Conservation (phyloP, 2,329 filamentous ascomycete species). For the Aspergillus calidoustus region DNA sequence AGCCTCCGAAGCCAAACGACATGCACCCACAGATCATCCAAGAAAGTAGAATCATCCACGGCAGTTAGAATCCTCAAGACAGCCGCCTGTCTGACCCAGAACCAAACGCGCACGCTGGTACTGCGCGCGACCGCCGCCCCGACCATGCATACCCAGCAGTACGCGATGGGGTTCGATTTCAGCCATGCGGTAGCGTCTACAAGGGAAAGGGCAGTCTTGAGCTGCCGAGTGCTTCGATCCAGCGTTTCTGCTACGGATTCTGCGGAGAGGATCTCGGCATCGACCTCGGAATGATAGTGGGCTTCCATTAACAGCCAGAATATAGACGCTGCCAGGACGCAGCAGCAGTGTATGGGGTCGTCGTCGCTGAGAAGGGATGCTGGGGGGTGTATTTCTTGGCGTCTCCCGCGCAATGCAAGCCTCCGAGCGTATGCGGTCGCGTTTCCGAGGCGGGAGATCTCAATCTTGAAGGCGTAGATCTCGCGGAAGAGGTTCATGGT, state of each 20-base stretch:
- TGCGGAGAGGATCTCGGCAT: not conserved
- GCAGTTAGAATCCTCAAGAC: not conserved
- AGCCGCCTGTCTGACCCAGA: not conserved
- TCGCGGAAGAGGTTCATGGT: not conserved
- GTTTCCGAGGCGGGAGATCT: not conserved
- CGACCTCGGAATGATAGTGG: too few species aligned
- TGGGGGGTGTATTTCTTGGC: not conserved
- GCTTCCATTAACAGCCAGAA: not conserved
- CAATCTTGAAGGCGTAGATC: not conserved
- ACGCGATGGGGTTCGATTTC: not conserved
- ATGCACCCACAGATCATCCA: slow-evolving; percentile 2
- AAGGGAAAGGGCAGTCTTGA: not conserved
- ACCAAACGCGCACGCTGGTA: not conserved
- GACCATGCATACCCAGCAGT: not conserved
- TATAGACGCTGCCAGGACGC: not conserved
- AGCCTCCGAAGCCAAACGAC: not conserved
- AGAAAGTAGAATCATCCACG: not conserved
- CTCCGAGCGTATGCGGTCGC: not conserved
- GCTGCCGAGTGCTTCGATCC: not conserved
- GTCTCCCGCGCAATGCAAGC: not conserved
- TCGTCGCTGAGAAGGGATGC: not conserved
- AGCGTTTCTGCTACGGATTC: not conserved
- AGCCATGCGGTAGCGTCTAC: not conserved
- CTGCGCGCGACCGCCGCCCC: not conserved
- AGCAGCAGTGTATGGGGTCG: slow-evolving; percentile 7